phyloP scores from a whole-genome alignment of 148 eudicot genomes.

The Nyssa sinensis region DNA sequence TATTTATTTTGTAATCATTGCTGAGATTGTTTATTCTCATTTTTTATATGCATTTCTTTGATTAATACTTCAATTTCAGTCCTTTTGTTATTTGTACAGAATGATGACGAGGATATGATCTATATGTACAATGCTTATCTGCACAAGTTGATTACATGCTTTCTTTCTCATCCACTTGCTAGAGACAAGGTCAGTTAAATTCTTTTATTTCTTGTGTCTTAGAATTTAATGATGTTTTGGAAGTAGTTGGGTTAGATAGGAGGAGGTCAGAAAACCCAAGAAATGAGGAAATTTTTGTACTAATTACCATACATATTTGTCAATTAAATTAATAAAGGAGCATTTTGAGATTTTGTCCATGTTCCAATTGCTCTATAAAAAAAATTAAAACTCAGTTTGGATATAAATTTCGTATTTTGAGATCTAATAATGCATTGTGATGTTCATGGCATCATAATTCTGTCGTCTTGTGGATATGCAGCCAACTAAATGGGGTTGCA shows the following conservation, averaged over 20 bases:
- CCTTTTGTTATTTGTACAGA: slow-evolving; percentile 45
- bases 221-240: not conserved
- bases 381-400: too few species aligned
- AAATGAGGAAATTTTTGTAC: not conserved
- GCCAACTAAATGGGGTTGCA: too few species aligned
- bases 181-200: slow-evolving; percentile 75
- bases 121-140: slow-evolving; percentile 96
- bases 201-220: not conserved
- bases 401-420: too few species aligned
- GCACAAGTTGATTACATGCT: slow-evolving; percentile 85
- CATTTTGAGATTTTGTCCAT: too few species aligned
- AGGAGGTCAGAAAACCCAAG: not conserved
- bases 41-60: not conserved
- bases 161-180: slow-evolving; percentile 87
- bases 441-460: too few species aligned
- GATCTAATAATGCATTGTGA: too few species aligned
- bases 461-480: too few species aligned
- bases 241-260: not conserved
- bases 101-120: slow-evolving; percentile 92
- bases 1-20: not conserved
- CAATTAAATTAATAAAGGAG: too few species aligned
- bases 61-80: not conserved
- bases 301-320: not conserved
- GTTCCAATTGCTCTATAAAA: too few species aligned
- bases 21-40: not conserved